Evolutionary conservation across 2,329 filamentous ascomycete species (phyloP).

Genomic region (Aspergillus sp.): DNA sequence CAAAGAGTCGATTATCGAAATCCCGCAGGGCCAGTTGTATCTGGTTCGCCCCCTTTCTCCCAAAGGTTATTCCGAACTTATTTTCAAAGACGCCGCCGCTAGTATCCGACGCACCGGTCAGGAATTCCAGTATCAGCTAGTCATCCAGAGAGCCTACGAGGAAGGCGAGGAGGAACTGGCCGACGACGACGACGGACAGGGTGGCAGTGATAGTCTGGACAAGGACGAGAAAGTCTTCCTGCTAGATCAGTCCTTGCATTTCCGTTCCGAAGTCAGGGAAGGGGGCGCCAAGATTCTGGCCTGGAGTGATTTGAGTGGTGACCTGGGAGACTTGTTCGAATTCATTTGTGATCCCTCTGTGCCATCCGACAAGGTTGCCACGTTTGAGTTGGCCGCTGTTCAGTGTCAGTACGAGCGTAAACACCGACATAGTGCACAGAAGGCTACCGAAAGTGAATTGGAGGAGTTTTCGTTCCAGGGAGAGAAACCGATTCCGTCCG

Average conservation of each 20-base stretch:
- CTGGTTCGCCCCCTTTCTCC: conserved; percentile 90
- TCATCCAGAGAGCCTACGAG: conserved; percentile 92
- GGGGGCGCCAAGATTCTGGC: conserved; percentile 79
- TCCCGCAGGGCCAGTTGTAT: conserved; percentile 93
- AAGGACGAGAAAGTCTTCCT: conserved; percentile 97
- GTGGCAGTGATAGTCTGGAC: conserved; percentile 68
- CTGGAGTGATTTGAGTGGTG: conserved; percentile 90
- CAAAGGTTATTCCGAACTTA: conserved; percentile 96
- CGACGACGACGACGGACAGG: conserved; percentile 81
- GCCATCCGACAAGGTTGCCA: conserved; percentile 60
- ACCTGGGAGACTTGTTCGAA: conserved; percentile 91
- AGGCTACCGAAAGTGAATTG: conserved; percentile 73
- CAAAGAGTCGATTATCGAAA: conserved; percentile 89
- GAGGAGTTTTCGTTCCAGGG: conserved; percentile 69
- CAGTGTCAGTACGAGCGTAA: conserved; percentile 98
- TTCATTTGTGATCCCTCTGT: conserved; percentile 83
- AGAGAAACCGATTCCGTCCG: conserved; percentile 53
- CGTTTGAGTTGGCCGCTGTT: conserved; percentile 73
- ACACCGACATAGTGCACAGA: conserved; percentile 69
- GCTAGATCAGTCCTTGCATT: conserved; percentile 83
- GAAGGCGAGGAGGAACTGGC: conserved; percentile 92
- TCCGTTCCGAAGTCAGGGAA: conserved; percentile 73
- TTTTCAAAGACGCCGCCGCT: conserved; percentile 93
- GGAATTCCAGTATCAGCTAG: conserved; percentile 94
- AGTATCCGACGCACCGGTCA: conserved; percentile 88